These are phyloP conservation scores for Paecilomyces variotii DNA, from an alignment of 2,329 filamentous ascomycete genomes.

Conservation along the genomic window DNA sequence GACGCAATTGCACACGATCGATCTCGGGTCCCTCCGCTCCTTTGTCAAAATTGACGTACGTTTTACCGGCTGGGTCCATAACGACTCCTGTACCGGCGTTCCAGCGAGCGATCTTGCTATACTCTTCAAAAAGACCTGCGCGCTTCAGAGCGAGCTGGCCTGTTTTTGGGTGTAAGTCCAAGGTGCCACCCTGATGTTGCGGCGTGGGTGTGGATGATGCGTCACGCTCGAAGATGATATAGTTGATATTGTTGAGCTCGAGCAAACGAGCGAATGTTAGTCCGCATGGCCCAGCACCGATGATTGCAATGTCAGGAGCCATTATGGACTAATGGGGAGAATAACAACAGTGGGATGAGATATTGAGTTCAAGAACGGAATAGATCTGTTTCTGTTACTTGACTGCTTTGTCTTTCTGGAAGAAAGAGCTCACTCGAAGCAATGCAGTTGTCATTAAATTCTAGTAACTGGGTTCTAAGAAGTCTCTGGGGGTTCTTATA, in stretches of 20 bases:
- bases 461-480: too few species aligned
- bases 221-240: constrained; percentile 14
- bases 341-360: not conserved
- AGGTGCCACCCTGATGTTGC: constrained; percentile 11
- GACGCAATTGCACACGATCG: constrained; percentile 28
- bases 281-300: constrained; percentile 14
- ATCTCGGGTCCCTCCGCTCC: constrained; percentile 32
- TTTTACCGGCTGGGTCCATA: constrained; percentile 1
- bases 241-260: constrained; percentile 9
- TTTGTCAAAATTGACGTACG: constrained; percentile 1
- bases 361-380: not conserved
- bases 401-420: not conserved
- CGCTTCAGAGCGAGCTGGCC: constrained; percentile 14
- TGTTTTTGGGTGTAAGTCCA: constrained; percentile 12
- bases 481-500: not conserved
- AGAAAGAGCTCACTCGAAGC: too few species aligned
- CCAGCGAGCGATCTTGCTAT: constrained; percentile 11
- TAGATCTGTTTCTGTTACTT: not conserved
- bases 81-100: constrained; percentile 7
- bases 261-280: constrained; percentile 13
- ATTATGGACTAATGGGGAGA: not conserved
- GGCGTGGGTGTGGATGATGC: constrained; percentile 1
- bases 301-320: constrained; percentile 9
- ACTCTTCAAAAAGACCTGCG: constrained; percentile 14
- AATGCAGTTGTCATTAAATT: too few species aligned